Evolutionary conservation across 2,329 filamentous ascomycete genomes (phyloP).

Genomic region (Stachybotrys chlorohalonatus): DNA sequence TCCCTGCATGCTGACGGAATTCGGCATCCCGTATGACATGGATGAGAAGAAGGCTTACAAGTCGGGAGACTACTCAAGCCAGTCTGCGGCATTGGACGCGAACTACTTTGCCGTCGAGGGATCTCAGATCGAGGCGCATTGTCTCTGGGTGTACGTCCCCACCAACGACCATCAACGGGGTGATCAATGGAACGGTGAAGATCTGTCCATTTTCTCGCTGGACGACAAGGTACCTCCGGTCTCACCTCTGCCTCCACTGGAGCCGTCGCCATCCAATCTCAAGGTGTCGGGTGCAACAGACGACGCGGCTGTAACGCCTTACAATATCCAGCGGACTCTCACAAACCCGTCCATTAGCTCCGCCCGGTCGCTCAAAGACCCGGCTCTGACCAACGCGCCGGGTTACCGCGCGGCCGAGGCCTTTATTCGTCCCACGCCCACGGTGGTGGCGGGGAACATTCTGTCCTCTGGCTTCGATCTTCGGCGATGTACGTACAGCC

Average conservation of each 20-base stretch:
- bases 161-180: constrained; percentile 82
- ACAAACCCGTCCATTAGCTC: constrained; percentile 59
- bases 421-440: constrained; percentile 77
- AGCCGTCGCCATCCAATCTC: constrained; percentile 36
- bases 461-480: constrained; percentile 73
- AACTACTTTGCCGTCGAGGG: constrained; percentile 92
- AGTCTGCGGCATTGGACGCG: constrained; percentile 86
- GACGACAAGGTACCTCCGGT: constrained; percentile 63
- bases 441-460: constrained; percentile 64
- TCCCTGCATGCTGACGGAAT: constrained; percentile 85
- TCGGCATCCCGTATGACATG: constrained; percentile 98
- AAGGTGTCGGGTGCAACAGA: constrained; percentile 27
- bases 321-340: constrained; percentile 66
- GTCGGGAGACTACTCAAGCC: constrained; percentile 89
- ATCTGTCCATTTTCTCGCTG: constrained; percentile 78
- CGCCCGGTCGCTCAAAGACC: constrained; percentile 38
- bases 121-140: constrained; percentile 73
- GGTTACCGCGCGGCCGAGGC: constrained; percentile 89
- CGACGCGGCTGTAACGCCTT: constrained; percentile 57
- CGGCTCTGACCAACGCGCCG: constrained; percentile 51
- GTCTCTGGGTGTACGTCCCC: constrained; percentile 78
- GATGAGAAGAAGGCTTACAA: constrained; percentile 93
- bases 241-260: constrained; percentile 34
- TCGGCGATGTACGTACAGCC: constrained; percentile 64
- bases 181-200: constrained; percentile 96